Conservation (phyloP, 1,284 basidiomycete genomes). For the Cryptococcus amylolentus region DNA sequence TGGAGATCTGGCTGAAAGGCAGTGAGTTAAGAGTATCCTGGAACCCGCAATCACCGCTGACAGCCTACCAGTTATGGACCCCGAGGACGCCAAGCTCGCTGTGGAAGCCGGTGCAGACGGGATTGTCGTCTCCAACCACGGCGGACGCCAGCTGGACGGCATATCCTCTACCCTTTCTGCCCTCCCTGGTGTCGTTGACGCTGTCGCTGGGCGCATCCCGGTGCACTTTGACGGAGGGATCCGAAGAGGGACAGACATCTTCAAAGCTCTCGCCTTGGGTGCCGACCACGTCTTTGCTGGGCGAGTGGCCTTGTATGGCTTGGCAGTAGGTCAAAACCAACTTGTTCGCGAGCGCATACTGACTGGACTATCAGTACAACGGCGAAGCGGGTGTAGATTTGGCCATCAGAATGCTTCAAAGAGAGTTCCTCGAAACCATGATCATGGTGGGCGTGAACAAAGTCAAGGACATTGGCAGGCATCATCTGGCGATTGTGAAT, state of each 20-base stretch:
- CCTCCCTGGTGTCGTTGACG: constrained; percentile 25
- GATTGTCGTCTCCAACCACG: constrained; percentile 78
- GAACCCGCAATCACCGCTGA: background rate
- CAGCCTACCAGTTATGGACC: constrained; percentile 18
- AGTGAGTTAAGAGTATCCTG: background rate
- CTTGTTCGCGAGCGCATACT: background rate
- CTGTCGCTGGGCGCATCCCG: constrained; percentile 26
- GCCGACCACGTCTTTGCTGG: constrained; percentile 33
- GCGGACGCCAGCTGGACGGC: constrained; percentile 76
- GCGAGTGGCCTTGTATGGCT: constrained; percentile 23
- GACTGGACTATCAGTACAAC: background rate
- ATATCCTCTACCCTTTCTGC: constrained; percentile 23
- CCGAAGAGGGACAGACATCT: constrained; percentile 32
- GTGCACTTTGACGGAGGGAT: constrained; percentile 40
- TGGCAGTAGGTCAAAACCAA: constrained; percentile 11
- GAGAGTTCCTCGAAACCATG: background rate
- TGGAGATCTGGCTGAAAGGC: constrained; percentile 5
- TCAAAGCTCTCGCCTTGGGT: constrained; percentile 40
- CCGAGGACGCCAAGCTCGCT: constrained; percentile 66
- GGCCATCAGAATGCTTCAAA: background rate
- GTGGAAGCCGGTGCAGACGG: constrained; percentile 64
- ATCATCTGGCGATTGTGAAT: background rate
- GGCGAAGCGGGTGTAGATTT: background rate
- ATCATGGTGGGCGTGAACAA: background rate
- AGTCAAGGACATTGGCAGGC: background rate